These are phyloP conservation scores for Lachnellula occidentalis DNA, from an alignment of 2,329 filamentous ascomycete genomes.

Conservation along the genomic window DNA sequence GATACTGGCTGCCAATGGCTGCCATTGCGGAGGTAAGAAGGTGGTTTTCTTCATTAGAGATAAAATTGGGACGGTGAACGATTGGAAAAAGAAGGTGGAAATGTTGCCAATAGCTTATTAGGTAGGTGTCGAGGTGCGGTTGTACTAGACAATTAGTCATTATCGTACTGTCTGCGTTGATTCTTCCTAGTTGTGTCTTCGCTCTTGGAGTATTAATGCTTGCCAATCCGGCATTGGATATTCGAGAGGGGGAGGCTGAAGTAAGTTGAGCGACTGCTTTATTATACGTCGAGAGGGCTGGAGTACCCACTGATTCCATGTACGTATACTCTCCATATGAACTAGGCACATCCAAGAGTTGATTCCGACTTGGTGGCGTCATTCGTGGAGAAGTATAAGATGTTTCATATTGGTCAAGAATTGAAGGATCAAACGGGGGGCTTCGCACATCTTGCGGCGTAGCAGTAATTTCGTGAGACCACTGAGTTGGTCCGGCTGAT, in stretches of 20 bases:
- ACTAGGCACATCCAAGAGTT: slow-evolving; percentile 25
- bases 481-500: slow-evolving; percentile 13
- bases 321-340: slow-evolving; percentile 20
- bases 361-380: slow-evolving; percentile 19
- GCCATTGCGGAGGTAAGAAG: slow-evolving; percentile 26
- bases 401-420: slow-evolving; percentile 23
- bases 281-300: slow-evolving; percentile 27
- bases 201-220: slow-evolving; percentile 18
- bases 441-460: slow-evolving; percentile 23
- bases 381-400: slow-evolving; percentile 24
- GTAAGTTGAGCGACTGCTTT: slow-evolving; percentile 29
- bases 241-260: slow-evolving; percentile 26
- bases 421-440: slow-evolving; percentile 19
- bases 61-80: slow-evolving; percentile 26
- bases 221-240: slow-evolving; percentile 26
- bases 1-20: slow-evolving; percentile 30
- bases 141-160: slow-evolving; percentile 12
- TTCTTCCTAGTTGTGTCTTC: slow-evolving; percentile 20
- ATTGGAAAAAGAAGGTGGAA: slow-evolving; percentile 26
- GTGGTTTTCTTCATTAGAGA: slow-evolving; percentile 13
- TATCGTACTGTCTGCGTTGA: slow-evolving; percentile 10
- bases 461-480: slow-evolving; percentile 18
- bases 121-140: slow-evolving; percentile 21
- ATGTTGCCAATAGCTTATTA: slow-evolving; percentile 26
- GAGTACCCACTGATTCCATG: slow-evolving; percentile 33